Evolutionary conservation across 495 filamentous ascomycete genomes (phyloP).

Genomic region (Penicillium maclennaniae): DNA sequence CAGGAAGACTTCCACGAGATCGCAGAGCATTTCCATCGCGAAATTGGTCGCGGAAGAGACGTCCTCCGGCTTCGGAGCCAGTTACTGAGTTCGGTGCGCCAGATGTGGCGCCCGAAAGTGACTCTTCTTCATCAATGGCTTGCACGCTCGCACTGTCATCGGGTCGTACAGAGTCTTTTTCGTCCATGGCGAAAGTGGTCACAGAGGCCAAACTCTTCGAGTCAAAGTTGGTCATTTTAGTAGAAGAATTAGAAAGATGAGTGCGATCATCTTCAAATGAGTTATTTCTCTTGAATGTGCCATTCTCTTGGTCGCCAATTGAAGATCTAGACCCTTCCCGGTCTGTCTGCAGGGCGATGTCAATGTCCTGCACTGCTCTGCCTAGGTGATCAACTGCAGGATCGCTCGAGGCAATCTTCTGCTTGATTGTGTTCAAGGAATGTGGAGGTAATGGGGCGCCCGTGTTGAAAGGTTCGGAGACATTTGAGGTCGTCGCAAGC

Average conservation of each 20-base stretch:
- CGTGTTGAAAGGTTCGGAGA: conserved; percentile 18
- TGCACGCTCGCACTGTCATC: conserved; percentile 93
- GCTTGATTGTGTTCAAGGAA: conserved; percentile 14
- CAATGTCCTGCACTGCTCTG: conserved; percentile 33
- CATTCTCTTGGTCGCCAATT: conserved; percentile 27
- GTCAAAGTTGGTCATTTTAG: conserved; percentile 82
- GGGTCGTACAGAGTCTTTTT: conserved; percentile 88
- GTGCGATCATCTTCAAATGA: conserved; percentile 57
- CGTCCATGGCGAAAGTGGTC: conserved; percentile 87
- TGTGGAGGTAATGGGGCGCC: conserved; percentile 20
- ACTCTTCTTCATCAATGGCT: conserved; percentile 84
- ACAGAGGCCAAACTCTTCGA: conserved; percentile 89
- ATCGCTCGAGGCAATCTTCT: conserved; percentile 19
- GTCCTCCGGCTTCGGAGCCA: conserved; percentile 72
- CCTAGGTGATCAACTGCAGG: conserved; percentile 31
- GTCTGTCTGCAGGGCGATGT: conserved; percentile 29
- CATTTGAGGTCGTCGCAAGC: conserved; percentile 14
- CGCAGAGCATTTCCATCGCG: conserved; percentile 62
- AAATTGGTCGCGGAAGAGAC: conserved; percentile 71
- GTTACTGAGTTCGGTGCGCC: conserved; percentile 68
- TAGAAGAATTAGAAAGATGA: conserved; percentile 69
- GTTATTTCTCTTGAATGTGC: conserved; percentile 36
- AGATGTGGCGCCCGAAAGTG: conserved; percentile 67
- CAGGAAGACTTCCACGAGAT: conserved; percentile 31
- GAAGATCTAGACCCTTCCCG: conserved; percentile 28